Percentiles rank a stretch among this genome's conserved stretches.
Evolutionary conservation across 2,329 filamentous ascomycete species (phyloP).

Genomic region (Aspergillus sp.): DNA sequence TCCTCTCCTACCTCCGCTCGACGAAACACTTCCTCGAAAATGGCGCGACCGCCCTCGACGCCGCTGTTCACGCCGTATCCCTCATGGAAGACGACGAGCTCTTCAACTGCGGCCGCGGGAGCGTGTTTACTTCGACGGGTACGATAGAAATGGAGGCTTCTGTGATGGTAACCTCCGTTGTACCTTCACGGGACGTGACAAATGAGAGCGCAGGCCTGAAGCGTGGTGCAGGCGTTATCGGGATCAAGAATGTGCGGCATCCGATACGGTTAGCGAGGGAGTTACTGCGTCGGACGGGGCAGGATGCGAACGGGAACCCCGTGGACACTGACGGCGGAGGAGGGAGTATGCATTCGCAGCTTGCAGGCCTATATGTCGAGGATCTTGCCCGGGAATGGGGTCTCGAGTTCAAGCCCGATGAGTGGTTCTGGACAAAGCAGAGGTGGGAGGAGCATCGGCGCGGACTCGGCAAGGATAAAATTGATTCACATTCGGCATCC

Average conservation of each 20-base stretch:
- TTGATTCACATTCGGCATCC: neutral
- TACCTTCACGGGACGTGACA: neutral
- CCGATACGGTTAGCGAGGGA: constrained; percentile 75
- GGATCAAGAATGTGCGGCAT: constrained; percentile 74
- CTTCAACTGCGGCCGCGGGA: constrained; percentile 83
- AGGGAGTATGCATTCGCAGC: constrained; percentile 63
- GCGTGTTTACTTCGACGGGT: constrained; percentile 83
- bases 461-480: constrained; percentile 47
- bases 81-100: constrained; percentile 78
- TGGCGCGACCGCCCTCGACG: constrained; percentile 67
- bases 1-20: constrained; percentile 64
- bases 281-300: constrained; percentile 61
- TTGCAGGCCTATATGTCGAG: constrained; percentile 72
- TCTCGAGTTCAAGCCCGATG: constrained; percentile 68
- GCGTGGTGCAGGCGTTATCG: constrained; percentile 76
- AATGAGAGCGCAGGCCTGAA: constrained; percentile 61
- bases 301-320: constrained; percentile 62
- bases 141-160: constrained; percentile 85
- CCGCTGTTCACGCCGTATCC: constrained; percentile 74
- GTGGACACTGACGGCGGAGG: constrained; percentile 47
- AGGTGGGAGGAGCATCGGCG: constrained; percentile 78
- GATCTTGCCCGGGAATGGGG: constrained; percentile 65
- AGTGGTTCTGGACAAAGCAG: constrained; percentile 78
- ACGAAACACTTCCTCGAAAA: constrained; percentile 47
- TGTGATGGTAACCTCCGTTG: constrained; percentile 73